Evolutionary conservation across 805 yeast species (phyloP), one percentile per base, ranked within the genome.

Genomic region (Metschnikowia anglica): DNA sequence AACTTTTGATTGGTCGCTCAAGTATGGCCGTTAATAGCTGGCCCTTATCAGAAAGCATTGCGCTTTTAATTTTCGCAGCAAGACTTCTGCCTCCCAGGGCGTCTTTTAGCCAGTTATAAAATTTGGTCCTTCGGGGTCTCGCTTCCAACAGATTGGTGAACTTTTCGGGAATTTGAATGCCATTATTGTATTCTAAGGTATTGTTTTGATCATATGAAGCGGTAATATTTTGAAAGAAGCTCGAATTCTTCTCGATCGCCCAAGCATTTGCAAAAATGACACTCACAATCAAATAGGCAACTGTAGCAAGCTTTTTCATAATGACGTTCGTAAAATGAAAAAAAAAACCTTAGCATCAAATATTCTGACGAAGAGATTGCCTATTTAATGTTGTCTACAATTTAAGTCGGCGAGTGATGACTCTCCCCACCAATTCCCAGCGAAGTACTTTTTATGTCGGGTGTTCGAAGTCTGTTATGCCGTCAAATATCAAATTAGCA

Each of bases 101-200:
- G 6, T 29, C 33, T 15, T 23, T 21, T 18, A 40, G 13, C 44
- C 44, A 40, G 10, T 17, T 27, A 17, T 16, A 17, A 18, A 39
- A 6, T 15, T 20, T 27, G 17, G 18, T 17, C 9, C 33, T 21
- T 16, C 15, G 13, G 10, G 37, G 32, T 25, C 15, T 29, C 26
- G 13, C 32, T 15, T 25, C 19, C 7, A 15, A 19, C 16, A 29
- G 26, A 25, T 9, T 12, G 5, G n/a, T n/a, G 11, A 17, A 16
- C 10, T 12, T 23, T 19, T 24, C 20, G 12, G 23, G 28, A 16
- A 10, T n/a, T 16, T n/a, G 21, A 23, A 23, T 21, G 15, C 18
- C 19, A 3, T 16, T 17, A 13, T 26, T 25, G 31, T 31, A 34
- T 5, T 17, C 20, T 15, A n/a, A 6, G n/a, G n/a, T 2, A 34